Conservation (phyloP, 148 eudicot genomes). For the Diospyros lotus region DNA sequence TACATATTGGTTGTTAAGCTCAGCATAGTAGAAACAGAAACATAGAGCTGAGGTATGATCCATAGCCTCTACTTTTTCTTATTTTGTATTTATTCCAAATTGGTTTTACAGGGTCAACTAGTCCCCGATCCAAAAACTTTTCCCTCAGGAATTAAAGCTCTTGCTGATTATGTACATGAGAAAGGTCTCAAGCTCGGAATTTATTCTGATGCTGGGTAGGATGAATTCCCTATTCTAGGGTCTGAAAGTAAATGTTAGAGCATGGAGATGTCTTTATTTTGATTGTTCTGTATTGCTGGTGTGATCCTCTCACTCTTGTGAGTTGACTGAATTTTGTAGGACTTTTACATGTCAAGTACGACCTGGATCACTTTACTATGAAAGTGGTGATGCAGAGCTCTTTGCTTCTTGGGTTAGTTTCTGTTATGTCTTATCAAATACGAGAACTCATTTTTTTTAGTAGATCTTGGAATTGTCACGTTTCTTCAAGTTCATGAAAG, state of each 20-base stretch:
- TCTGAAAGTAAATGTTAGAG: not conserved
- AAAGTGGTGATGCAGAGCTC: conserved; percentile 62
- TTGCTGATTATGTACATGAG: conserved; percentile 89
- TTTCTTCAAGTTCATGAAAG: too few species aligned
- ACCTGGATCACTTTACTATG: conserved; percentile 80
- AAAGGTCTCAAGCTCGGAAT: conserved; percentile 96
- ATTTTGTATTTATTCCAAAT: not conserved
- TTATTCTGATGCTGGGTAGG: conserved; percentile 99
- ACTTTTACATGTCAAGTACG: conserved; percentile 86
- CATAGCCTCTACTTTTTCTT: conserved; percentile 2
- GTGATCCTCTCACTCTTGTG: conserved; percentile 9
- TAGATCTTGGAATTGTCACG: not conserved
- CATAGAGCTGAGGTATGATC: not conserved
- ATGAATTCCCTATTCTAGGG: conserved; percentile 4
- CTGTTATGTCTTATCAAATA: conserved; percentile 7
- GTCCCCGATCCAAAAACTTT: conserved; percentile 81
- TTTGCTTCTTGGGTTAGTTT: conserved; percentile 94
- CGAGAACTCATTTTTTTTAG: not conserved
- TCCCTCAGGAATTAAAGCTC: conserved; percentile 85
- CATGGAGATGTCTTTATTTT: not conserved
- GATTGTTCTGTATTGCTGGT: not conserved
- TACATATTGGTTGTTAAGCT: not conserved
- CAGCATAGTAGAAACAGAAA: not conserved
- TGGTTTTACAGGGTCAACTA: conserved; percentile 54
- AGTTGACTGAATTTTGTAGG: conserved; percentile 32